Conservation (phyloP, 148 eudicot genomes). For the Persicaria tinctoria region DNA sequence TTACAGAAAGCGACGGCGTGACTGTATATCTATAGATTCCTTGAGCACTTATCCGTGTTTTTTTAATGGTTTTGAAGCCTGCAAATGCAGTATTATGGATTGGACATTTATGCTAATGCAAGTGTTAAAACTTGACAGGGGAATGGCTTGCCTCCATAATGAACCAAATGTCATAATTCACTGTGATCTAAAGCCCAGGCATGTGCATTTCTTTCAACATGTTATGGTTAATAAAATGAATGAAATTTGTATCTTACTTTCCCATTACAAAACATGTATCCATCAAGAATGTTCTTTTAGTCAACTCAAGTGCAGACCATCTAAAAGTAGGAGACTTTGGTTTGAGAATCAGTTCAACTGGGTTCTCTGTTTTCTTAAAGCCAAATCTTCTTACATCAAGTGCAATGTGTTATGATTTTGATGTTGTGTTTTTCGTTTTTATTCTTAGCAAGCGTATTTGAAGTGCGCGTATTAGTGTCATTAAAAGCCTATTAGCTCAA, state of each 20-base stretch:
- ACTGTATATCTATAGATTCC: background rate
- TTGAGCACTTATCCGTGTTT: background rate
- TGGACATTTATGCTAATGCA: background rate
- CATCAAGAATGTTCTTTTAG: conserved; percentile 85
- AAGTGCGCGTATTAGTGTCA: no score
- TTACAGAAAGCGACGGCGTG: no score
- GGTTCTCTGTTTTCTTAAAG: no score
- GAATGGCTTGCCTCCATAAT: conserved; percentile 95
- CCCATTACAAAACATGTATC: background rate
- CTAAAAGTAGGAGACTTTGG: conserved; percentile 98
- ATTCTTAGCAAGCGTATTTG: no score
- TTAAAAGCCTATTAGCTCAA: no score
- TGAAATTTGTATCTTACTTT: background rate
- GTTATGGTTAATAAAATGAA: background rate
- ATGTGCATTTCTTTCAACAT: conserved; percentile 17
- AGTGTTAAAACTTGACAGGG: conserved; percentile 33
- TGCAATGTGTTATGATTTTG: no score
- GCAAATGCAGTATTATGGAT: background rate
- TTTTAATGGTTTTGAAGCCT: background rate
- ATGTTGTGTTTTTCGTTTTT: no score
- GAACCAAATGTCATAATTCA: conserved; percentile 94
- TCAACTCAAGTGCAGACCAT: conserved; percentile 93
- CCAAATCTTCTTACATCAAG: no score
- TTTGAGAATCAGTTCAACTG: no score
- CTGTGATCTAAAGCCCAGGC: conserved; percentile 94